Conservation (phyloP, 1,284 basidiomycete species). For the Peniophora sp. region DNA sequence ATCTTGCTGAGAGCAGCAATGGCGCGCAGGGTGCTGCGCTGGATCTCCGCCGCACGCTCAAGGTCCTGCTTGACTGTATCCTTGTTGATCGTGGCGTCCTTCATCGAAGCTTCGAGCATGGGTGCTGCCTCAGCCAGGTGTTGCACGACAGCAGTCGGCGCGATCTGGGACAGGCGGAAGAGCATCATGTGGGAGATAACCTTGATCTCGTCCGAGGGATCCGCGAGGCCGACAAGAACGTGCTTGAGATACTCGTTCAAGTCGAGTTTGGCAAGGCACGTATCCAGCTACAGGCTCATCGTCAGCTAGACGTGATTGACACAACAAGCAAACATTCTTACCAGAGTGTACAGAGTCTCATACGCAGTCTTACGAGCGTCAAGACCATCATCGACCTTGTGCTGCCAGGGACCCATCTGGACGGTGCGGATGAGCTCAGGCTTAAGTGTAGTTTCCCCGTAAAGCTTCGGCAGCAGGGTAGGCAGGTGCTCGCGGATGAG, state of each 20-base stretch:
- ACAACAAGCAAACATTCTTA: slow-evolving; percentile 27
- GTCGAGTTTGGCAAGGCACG: slow-evolving; percentile 81
- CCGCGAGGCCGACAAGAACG: slow-evolving; percentile 78
- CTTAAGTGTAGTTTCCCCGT: slow-evolving; percentile 79
- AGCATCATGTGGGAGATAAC: slow-evolving; percentile 94
- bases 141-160: slow-evolving; percentile 75
- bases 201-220: slow-evolving; percentile 95
- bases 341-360: slow-evolving; percentile 95
- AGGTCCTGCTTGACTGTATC: slow-evolving; percentile 97
- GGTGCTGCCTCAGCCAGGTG: slow-evolving; percentile 83
- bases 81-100: slow-evolving; percentile 84
- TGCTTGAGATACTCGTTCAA: slow-evolving; percentile 78
- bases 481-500: slow-evolving; percentile 82
- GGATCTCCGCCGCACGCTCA: slow-evolving; percentile 88
- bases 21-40: slow-evolving; percentile 81
- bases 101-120: slow-evolving; percentile 82
- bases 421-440: slow-evolving; percentile 84
- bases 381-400: slow-evolving; percentile 89
- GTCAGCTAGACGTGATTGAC: slow-evolving; percentile 11
- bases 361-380: slow-evolving; percentile 95
- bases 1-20: slow-evolving; percentile 80
- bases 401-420: slow-evolving; percentile 98
- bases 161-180: slow-evolving; percentile 82
- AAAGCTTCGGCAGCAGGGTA: slow-evolving; percentile 75
- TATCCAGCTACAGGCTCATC: slow-evolving; percentile 60